Evolutionary conservation across 228 moss, liverwort and hornwort species (phyloP), one percentile per base, ranked within the genome.

Genomic region (Sphagnum magellanicum): DNA sequence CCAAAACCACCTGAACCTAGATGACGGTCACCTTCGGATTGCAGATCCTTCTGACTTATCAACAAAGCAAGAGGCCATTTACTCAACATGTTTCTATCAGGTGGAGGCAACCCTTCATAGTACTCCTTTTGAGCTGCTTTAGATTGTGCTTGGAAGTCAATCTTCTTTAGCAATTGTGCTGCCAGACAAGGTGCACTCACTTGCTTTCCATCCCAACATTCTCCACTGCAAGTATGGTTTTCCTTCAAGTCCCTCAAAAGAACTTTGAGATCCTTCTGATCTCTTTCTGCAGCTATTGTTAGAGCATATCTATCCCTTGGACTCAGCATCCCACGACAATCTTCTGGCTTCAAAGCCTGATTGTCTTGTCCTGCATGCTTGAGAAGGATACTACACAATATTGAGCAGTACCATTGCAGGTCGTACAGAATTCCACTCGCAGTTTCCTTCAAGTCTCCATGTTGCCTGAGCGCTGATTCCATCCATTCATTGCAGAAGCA

Each of bases 401-500:
- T 69, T n/a, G 64, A 73, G 6, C 5, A n/a, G 17, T 65, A 61
- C 73, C 73, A 77, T 9, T 77, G 64, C 5, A 73, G 17, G 46
- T 73, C 69, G 47, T 68, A 68, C 5, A 63, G 15, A 61, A 65
- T 48, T 5, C 53, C 16, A n/a, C 50, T 53, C 50, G 73, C 73
- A 0, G 65, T 69, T 57, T 70, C 77, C 53, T 66, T 66, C 65
- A 77, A 13, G 50, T 70, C 61, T 5, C 66, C 32, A 69, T 10
- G 32, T 32, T n/a, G 73, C 55, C 49, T 70, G 50, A 77, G 65
- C 6, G 69, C 73, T 55, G 17, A 53, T 61, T 67, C n/a, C 71
- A 63, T 12, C 74, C 74, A 78, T 13, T 60, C 60, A 49, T 10
- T 48, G 66, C 70, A 70, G 60, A 67, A 74, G 70, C 73, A 78